phyloP scores from a whole-genome alignment of 176 grass and related monocot species.

The Juncus inflexus region DNA sequence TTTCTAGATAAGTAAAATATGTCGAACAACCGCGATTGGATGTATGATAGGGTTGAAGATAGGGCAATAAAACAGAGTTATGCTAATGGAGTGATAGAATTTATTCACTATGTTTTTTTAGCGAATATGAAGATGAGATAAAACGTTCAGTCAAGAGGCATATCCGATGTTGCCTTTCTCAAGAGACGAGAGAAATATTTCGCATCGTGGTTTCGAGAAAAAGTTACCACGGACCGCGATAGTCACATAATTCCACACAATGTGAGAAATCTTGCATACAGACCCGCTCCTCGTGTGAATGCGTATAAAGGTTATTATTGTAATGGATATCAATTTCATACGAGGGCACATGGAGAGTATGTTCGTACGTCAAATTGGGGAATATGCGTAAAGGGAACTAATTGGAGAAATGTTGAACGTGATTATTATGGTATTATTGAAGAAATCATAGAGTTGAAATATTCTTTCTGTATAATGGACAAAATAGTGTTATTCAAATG shows the following conservation, averaged over 20 bases:
- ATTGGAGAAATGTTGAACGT: background rate
- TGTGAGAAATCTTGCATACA: no score
- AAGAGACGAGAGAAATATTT: background rate
- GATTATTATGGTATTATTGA: slow-evolving; percentile 11
- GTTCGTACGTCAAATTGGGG: background rate
- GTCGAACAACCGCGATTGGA: no score
- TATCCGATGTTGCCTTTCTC: background rate
- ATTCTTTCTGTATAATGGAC: background rate
- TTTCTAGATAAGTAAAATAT: no score
- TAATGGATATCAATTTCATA: slow-evolving; percentile 7
- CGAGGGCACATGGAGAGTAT: background rate
- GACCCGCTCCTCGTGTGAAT: no score
- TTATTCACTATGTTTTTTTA: no score
- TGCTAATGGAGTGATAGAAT: no score
- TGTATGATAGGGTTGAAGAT: no score
- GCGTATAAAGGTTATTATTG: background rate
- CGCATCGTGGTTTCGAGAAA: background rate
- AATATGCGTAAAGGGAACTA: background rate
- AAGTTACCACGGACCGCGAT: no score
- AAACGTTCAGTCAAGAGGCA: background rate
- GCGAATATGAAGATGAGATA: background rate
- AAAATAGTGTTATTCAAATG: background rate
- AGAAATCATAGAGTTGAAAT: slow-evolving; percentile 1
- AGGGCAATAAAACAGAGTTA: no score
- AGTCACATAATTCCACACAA: no score